Conservation (phyloP, 2,329 filamentous ascomycete species). For the Exutisphaerella laricina region DNA sequence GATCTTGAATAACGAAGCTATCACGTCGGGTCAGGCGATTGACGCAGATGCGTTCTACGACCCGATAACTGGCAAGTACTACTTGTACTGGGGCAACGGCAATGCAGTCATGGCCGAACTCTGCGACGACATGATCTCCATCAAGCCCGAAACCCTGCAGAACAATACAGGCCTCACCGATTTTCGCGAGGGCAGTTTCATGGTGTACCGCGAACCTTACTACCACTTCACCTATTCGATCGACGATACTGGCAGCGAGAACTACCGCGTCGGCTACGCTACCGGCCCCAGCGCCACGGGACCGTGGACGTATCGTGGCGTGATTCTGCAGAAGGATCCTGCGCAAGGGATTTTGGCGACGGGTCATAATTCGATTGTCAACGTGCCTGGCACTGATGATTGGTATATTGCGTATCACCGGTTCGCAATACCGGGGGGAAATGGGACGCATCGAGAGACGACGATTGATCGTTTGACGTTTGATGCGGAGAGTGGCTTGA, state of each 20-base stretch:
- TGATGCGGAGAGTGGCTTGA: conserved; percentile 34
- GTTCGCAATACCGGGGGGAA: conserved; percentile 43
- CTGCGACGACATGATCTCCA: conserved; percentile 43
- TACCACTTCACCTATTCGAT: conserved; percentile 49
- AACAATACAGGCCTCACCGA: conserved; percentile 36
- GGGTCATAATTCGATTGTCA: conserved; percentile 44
- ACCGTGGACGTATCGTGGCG: conserved; percentile 44
- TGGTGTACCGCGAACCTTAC: conserved; percentile 42
- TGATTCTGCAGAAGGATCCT: conserved; percentile 41
- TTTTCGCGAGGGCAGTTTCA: conserved; percentile 43
- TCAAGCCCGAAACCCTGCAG: conserved; percentile 36
- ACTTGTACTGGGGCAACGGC: conserved; percentile 37
- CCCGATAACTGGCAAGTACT: conserved; percentile 24
- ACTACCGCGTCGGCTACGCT: conserved; percentile 47
- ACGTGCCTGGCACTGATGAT: conserved; percentile 44
- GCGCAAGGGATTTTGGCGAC: conserved; percentile 43
- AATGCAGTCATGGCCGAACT: conserved; percentile 40
- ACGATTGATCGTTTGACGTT: conserved; percentile 42
- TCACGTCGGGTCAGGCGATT: conserved; percentile 26
- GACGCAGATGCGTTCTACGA: conserved; percentile 27
- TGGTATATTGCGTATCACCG: conserved; percentile 50
- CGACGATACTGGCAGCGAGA: conserved; percentile 43
- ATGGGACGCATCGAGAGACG: conserved; percentile 42
- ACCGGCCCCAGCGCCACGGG: conserved; percentile 37
- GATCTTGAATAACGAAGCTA: conserved; percentile 25